Evolutionary conservation across 2,329 filamentous ascomycete genomes (phyloP).

Genomic region (Hypoxylon sp.): DNA sequence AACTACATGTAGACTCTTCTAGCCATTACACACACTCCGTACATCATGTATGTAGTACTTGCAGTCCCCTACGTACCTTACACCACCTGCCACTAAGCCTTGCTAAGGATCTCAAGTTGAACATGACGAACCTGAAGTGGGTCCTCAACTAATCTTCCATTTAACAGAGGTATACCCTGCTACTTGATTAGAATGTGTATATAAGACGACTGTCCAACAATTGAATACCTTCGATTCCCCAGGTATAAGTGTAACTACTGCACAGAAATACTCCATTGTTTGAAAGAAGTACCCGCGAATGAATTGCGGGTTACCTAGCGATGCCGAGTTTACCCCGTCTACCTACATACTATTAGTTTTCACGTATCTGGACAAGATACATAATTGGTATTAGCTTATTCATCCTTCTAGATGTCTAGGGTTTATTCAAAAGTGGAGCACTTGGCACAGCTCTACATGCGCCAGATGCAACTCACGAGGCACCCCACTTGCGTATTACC

Average conservation of each 20-base stretch:
- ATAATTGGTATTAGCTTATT: slow-evolving; percentile 35
- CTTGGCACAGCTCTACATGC: slow-evolving; percentile 28
- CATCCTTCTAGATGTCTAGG: slow-evolving; percentile 32
- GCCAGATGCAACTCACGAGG: slow-evolving; percentile 36
- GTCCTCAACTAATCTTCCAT: slow-evolving; percentile 15
- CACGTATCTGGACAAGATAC: background rate
- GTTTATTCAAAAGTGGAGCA: slow-evolving; percentile 30
- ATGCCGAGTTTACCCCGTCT: slow-evolving; percentile 44
- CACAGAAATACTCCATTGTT: background rate
- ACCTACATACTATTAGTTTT: slow-evolving; percentile 4
- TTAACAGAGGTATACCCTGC: slow-evolving; percentile 13
- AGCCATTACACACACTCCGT: slow-evolving; percentile 15
- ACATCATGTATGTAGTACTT: background rate
- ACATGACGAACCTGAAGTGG: slow-evolving; percentile 33
- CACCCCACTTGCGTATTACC: slow-evolving; percentile 12
- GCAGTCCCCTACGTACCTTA: background rate
- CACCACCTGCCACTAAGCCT: slow-evolving; percentile 34
- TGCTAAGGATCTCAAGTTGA: slow-evolving; percentile 41
- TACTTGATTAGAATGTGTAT: background rate
- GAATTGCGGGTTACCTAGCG: slow-evolving; percentile 17
- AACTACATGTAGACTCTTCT: slow-evolving; percentile 42
- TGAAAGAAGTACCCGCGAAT: slow-evolving; percentile 1
- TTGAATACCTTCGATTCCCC: slow-evolving; percentile 11
- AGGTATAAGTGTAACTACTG: background rate
- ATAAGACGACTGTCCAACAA: slow-evolving; percentile 1